These are phyloP conservation scores for Austroboletus niveus DNA, from an alignment of 1,284 basidiomycete species.

Conservation along the genomic window DNA sequence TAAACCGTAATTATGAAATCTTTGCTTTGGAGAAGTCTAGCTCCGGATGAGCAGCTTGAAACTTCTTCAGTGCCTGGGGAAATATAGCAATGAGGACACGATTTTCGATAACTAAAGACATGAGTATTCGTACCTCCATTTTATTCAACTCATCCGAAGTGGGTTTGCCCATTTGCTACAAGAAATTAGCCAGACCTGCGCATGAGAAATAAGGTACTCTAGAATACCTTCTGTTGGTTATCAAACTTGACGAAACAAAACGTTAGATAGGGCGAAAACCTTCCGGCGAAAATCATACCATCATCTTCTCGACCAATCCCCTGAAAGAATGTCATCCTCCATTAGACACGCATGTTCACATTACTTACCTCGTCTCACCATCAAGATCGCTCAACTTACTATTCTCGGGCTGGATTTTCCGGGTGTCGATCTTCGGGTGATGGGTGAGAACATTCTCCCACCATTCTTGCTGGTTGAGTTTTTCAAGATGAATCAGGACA, in stretches of 20 bases:
- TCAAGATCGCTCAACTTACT: constrained; percentile 97
- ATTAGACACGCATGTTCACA: not conserved
- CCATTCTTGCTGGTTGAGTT: constrained; percentile 87
- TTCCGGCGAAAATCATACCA: constrained; percentile 62
- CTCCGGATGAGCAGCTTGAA: constrained; percentile 88
- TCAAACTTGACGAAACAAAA: constrained; percentile 67
- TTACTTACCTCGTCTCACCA: constrained; percentile 76
- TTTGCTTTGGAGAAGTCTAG: constrained; percentile 94
- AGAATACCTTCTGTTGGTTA: constrained; percentile 87
- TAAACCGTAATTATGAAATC: constrained; percentile 53
- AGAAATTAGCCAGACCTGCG: constrained; percentile 1
- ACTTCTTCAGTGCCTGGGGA: constrained; percentile 77
- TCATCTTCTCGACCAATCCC: constrained; percentile 99
- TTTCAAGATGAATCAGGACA: constrained; percentile 83
- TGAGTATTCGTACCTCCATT: constrained; percentile 58
- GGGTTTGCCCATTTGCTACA: constrained; percentile 91
- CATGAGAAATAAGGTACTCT: not conserved
- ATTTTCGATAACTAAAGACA: not conserved
- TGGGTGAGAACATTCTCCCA: constrained; percentile 97
- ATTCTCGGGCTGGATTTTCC: constrained; percentile 94
- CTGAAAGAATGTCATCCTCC: constrained; percentile 41
- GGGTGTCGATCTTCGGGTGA: constrained; percentile 96
- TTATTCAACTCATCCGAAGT: constrained; percentile 91
- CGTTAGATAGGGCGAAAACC: constrained; percentile 7
- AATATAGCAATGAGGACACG: constrained; percentile 2